phyloP scores from a whole-genome alignment of 2,329 filamentous ascomycete species.

The Epichloe elymi region DNA sequence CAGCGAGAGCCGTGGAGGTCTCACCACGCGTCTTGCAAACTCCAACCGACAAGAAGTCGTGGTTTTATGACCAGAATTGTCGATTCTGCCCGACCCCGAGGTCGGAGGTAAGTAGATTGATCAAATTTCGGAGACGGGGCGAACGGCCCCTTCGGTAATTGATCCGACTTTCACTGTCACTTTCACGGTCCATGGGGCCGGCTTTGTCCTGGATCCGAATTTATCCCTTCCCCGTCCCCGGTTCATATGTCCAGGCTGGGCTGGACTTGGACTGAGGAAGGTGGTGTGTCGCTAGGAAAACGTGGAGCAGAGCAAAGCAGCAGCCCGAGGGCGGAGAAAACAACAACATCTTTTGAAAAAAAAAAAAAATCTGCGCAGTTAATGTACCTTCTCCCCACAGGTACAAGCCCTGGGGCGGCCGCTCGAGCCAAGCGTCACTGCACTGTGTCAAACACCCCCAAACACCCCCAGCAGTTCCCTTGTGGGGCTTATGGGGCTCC shows the following conservation, averaged over 20 bases:
- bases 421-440: background rate
- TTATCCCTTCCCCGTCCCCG: background rate
- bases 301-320: constrained; percentile 11
- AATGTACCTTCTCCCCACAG: constrained; percentile 19
- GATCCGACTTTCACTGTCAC: background rate
- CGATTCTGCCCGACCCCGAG: too few relatives aligned
- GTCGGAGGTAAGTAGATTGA: too few relatives aligned
- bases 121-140: too few relatives aligned
- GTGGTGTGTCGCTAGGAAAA: constrained; percentile 16
- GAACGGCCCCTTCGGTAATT: too few relatives aligned
- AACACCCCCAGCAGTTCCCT: background rate
- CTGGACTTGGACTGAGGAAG: background rate
- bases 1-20: too few relatives aligned
- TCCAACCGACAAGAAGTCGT: too few relatives aligned
- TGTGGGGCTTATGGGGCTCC: background rate
- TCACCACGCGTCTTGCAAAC: too few relatives aligned
- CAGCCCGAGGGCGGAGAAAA: background rate
- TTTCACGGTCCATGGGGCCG: background rate
- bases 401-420: constrained; percentile 10
- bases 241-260: constrained; percentile 3
- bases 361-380: background rate
- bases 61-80: too few relatives aligned
- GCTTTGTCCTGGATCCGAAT: background rate
- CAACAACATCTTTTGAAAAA: background rate
- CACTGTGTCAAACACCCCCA: background rate